Evolutionary conservation across 345 rosid species (phyloP).

Genomic region (Ceriops zippeliana): DNA sequence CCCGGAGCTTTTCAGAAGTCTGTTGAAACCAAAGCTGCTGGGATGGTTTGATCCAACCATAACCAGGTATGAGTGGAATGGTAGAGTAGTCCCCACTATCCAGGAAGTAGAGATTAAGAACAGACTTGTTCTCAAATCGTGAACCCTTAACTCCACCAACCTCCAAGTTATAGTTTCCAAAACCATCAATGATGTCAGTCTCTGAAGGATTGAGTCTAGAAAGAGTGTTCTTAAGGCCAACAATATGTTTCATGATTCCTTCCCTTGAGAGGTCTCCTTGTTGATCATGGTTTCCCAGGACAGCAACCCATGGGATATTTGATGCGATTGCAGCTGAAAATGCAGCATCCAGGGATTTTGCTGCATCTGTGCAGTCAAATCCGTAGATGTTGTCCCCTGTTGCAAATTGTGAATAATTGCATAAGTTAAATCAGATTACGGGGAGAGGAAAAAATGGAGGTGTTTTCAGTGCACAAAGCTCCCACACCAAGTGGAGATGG

Average conservation of each 20-base stretch:
- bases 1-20: conserved; percentile 68
- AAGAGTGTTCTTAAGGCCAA: conserved; percentile 53
- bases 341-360: conserved; percentile 58
- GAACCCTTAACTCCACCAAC: conserved; percentile 69
- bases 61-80: conserved; percentile 53
- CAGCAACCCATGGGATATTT: conserved; percentile 80
- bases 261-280: conserved; percentile 73
- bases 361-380: conserved; percentile 57
- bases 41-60: conserved; percentile 84
- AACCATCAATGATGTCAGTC: conserved; percentile 59
- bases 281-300: conserved; percentile 90
- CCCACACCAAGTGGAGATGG: too few species aligned
- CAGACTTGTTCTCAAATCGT: conserved; percentile 61
- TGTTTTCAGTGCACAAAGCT: too few species aligned
- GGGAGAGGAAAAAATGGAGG: background rate
- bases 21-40: conserved; percentile 86
- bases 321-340: conserved; percentile 76
- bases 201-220: conserved; percentile 67
- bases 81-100: conserved; percentile 82
- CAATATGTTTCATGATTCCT: conserved; percentile 77
- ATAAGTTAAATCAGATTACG: background rate
- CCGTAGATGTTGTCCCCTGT: conserved; percentile 80
- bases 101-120: conserved; percentile 76
- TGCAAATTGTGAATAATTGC: conserved; percentile 2
- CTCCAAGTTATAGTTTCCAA: conserved; percentile 87